These are phyloP conservation scores for Hibiscus syriacus DNA, from an alignment of 345 rosid species.

Conservation along the genomic window DNA sequence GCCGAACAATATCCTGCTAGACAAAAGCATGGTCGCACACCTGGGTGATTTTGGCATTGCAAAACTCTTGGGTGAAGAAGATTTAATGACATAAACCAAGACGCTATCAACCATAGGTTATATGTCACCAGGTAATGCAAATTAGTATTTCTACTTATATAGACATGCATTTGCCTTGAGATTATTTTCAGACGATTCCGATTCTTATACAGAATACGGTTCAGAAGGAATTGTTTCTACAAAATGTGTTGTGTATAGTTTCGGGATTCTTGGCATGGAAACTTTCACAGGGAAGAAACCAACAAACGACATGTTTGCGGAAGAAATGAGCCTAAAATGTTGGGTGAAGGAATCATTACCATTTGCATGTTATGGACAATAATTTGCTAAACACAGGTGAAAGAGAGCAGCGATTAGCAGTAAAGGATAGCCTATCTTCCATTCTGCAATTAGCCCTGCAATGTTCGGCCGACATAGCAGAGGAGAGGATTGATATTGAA, in stretches of 20 bases:
- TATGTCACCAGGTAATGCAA: slow-evolving; percentile 13
- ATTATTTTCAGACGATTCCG: not conserved
- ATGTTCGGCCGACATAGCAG: not conserved
- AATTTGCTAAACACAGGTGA: slow-evolving; percentile 5
- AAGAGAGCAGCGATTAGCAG: not conserved
- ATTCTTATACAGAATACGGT: slow-evolving; percentile 5
- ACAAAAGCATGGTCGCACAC: slow-evolving; percentile 2
- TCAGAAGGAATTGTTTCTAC: slow-evolving; percentile 11
- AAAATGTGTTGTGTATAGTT: slow-evolving; percentile 15
- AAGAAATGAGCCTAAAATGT: slow-evolving; percentile 5
- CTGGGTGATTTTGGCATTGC: slow-evolving; percentile 11
- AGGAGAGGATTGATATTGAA: slow-evolving; percentile 10
- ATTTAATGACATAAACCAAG: not conserved
- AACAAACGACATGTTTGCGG: slow-evolving; percentile 5
- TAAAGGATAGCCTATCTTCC: not conserved
- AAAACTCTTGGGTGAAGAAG: not conserved
- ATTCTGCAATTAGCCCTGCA: not conserved
- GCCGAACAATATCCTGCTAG: slow-evolving; percentile 1
- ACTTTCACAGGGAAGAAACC: slow-evolving; percentile 13
- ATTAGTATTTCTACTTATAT: not conserved
- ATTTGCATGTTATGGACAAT: not conserved
- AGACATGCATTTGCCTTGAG: not conserved
- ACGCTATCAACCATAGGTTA: slow-evolving; percentile 6
- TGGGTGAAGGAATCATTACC: slow-evolving; percentile 9
- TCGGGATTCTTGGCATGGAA: slow-evolving; percentile 16